Evolutionary conservation across 2,329 filamentous ascomycete species (phyloP), one percentile per base, ranked within the genome.

Genomic region (Aspergillus neotritici): DNA sequence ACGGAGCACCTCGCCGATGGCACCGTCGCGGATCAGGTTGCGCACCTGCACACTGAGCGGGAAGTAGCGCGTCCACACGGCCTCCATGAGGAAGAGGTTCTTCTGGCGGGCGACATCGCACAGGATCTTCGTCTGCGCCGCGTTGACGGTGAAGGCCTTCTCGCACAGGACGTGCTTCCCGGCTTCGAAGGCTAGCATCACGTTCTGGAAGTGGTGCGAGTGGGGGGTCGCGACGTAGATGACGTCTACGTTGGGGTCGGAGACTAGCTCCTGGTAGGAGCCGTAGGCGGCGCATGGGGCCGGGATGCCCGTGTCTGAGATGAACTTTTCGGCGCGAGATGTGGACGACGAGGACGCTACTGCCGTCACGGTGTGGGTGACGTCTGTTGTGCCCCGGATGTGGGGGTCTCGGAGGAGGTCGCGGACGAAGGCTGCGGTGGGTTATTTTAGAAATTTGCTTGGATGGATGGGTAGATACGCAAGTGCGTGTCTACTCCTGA

Each of bases 201-300:
- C 79, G 68, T 95, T 91, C 65, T 94, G 87, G 72, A 90, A 94
- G 72, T 95, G 89, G 66, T 94, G 89, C 56, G 86, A 90, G 71
- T 94, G 89, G 12, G 89, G 89, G 4, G 89, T 94, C 16, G 87
- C 88, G 43, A 95, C 80, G 66, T 94, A 95, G 68, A 95, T 70
- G 55, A 94, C 86, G 65, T 94, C 86, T 53, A 94, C 78, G 56
- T 87, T 78, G 5, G 83, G 72, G 62, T 94, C 87, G 39, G 78
- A 77, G 17, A 91, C 87, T 21, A 95, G 78, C 62, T 89, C 86
- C 49, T 82, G 76, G 67, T 95, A 95, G 9, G 83, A 87, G 46
- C 84, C 86, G 62, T 94, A 94, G 21, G 83, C 76, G 55, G 79
- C 79, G 44, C 84, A 83, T 6, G 79, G 74, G 13, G 76, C 69